Conservation (phyloP, 2,329 filamentous ascomycete genomes). For the Colletotrichum noveboracense region DNA sequence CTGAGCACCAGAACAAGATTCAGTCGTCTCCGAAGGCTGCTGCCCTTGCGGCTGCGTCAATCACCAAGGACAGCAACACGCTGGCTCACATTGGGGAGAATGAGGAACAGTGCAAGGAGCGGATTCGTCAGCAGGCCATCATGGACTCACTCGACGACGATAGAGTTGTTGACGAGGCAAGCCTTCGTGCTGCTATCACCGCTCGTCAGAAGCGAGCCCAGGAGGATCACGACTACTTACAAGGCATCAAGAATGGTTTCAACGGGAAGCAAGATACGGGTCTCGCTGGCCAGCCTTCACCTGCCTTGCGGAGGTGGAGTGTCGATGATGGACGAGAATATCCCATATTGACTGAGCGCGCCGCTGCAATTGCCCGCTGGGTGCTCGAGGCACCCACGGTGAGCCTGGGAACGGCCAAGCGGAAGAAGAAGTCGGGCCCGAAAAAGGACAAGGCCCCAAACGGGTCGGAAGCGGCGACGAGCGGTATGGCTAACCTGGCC, state of each 20-base stretch:
- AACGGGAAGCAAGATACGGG: slow-evolving; percentile 26
- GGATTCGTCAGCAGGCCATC: slow-evolving; percentile 68
- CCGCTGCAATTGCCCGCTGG: slow-evolving; percentile 73
- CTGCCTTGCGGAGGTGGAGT: slow-evolving; percentile 59
- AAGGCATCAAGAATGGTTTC: slow-evolving; percentile 14
- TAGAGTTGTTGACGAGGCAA: slow-evolving; percentile 69
- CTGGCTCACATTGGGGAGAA: slow-evolving; percentile 39
- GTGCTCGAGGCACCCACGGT: slow-evolving; percentile 61
- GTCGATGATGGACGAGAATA: slow-evolving; percentile 72
- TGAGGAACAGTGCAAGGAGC: slow-evolving; percentile 62
- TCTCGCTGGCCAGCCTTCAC: not conserved
- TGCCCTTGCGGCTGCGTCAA: slow-evolving; percentile 39
- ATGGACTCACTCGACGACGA: slow-evolving; percentile 73
- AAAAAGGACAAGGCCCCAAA: not conserved
- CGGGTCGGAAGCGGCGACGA: not conserved
- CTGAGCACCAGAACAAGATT: slow-evolving; percentile 24
- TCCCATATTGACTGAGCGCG: slow-evolving; percentile 72
- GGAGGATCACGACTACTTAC: slow-evolving; percentile 48
- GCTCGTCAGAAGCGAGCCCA: slow-evolving; percentile 64
- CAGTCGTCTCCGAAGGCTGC: slow-evolving; percentile 31
- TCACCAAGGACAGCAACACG: slow-evolving; percentile 28
- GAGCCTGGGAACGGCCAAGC: slow-evolving; percentile 38
- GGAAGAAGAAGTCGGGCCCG: slow-evolving; percentile 35
- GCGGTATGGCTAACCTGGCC: not conserved
- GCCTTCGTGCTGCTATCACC: slow-evolving; percentile 66